Evolutionary conservation across 306 rosid genomes (phyloP).

Genomic region (Cucurbita ficifolia): DNA sequence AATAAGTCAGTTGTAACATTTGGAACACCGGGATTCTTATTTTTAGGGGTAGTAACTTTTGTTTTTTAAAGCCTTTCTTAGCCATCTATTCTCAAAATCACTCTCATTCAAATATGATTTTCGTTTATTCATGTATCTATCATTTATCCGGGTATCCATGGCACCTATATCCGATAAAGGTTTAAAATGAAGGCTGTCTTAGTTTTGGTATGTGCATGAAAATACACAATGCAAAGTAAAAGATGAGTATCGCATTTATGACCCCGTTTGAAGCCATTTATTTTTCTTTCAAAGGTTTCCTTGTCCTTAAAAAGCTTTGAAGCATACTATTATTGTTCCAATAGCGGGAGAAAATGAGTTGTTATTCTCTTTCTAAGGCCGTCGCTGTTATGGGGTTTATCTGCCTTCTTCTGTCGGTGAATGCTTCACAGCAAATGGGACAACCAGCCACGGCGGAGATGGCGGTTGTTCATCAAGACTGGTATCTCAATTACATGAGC

Average conservation of each 20-base stretch:
- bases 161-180: too few species aligned
- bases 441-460: too few species aligned
- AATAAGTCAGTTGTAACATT: too few species aligned
- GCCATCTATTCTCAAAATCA: too few species aligned
- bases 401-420: not conserved
- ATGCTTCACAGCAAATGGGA: too few species aligned
- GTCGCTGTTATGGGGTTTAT: not conserved
- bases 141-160: too few species aligned
- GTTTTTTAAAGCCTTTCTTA: too few species aligned
- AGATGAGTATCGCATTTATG: slow-evolving; percentile 1
- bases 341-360: not conserved
- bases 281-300: not conserved
- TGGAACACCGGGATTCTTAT: too few species aligned
- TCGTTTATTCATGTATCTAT: too few species aligned
- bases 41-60: too few species aligned
- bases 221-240: not conserved
- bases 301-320: not conserved
- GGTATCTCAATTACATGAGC: slow-evolving; percentile 62
- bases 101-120: too few species aligned
- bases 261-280: not conserved
- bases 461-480: slow-evolving; percentile 18
- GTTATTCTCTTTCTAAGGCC: not conserved
- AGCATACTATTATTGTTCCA: not conserved
- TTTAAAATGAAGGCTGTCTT: not conserved
- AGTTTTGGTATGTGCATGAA: not conserved